These are phyloP conservation scores for Aschersonia sp. DNA, from an alignment of 2,329 filamentous ascomycete species.

Conservation along the genomic window DNA sequence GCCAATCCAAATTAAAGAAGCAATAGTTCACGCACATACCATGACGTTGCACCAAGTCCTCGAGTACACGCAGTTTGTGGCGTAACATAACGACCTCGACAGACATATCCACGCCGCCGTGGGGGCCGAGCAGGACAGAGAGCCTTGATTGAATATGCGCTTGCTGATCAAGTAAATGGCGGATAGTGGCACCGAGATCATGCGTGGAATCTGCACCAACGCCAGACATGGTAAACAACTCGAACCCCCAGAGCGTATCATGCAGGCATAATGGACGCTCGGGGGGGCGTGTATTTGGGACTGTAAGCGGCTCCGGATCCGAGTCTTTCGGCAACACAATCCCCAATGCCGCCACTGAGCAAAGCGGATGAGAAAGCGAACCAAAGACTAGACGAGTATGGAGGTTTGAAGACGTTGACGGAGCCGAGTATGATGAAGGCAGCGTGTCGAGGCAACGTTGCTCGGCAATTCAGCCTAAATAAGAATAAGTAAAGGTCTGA, in stretches of 20 bases:
- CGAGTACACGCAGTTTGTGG: slow-evolving; percentile 36
- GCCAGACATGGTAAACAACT: slow-evolving; percentile 5
- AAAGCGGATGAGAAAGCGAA: neutral
- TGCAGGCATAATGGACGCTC: slow-evolving; percentile 1
- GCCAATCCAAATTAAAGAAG: neutral
- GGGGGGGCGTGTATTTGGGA: neutral
- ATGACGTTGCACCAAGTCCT: slow-evolving; percentile 31
- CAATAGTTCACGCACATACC: slow-evolving; percentile 21
- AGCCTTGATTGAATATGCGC: slow-evolving; percentile 37
- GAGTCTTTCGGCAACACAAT: neutral
- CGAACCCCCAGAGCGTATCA: slow-evolving; percentile 2
- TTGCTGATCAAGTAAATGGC: slow-evolving; percentile 34
- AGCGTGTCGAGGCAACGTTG: neutral
- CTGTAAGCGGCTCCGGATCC: neutral
- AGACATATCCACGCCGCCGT: slow-evolving; percentile 31
- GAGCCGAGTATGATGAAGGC: neutral
- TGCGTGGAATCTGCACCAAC: slow-evolving; percentile 3
- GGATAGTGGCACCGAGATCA: slow-evolving; percentile 16
- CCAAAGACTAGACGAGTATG: neutral
- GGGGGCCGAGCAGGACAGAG: slow-evolving; percentile 30
- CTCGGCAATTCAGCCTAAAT: neutral
- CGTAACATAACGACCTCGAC: slow-evolving; percentile 40
- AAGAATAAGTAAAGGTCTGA: neutral
- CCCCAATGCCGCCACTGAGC: neutral
- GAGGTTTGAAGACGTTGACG: neutral